These are phyloP conservation scores for Cymbopogon citratus DNA, from an alignment of 176 grass and related monocot genomes.

Conservation along the genomic window DNA sequence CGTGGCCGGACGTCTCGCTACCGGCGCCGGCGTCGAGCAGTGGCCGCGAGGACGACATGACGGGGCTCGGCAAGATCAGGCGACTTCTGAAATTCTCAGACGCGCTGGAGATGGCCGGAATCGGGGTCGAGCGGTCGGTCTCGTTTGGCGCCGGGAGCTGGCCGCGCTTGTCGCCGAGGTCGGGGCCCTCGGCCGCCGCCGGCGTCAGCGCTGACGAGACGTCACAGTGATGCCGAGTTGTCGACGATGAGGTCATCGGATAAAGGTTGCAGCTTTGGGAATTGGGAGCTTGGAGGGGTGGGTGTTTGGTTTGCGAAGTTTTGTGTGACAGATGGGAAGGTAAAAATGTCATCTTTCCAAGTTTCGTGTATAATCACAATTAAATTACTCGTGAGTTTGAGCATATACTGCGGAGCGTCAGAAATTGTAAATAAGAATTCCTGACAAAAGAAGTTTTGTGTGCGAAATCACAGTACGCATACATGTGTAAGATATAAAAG, in stretches of 20 bases:
- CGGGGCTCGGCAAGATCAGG: slow-evolving; percentile 20
- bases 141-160: slow-evolving; percentile 19
- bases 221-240: background rate
- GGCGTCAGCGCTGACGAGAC: background rate
- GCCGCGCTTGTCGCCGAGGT: background rate
- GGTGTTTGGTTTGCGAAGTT: background rate
- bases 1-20: slow-evolving; percentile 23
- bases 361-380: background rate
- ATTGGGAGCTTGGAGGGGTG: background rate
- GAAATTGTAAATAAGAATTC: slow-evolving; percentile 44
- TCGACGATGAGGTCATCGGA: background rate
- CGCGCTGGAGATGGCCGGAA: background rate
- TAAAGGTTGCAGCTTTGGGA: background rate
- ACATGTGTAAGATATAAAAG: background rate
- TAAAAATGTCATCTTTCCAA: slow-evolving; percentile 24
- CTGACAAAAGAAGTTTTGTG: slow-evolving; percentile 20
- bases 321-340: slow-evolving; percentile 16
- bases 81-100: slow-evolving; percentile 21
- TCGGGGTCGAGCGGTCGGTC: background rate
- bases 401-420: slow-evolving; percentile 22
- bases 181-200: background rate
- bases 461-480: background rate
- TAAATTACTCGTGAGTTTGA: slow-evolving; percentile 4
- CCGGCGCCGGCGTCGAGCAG: slow-evolving; percentile 21
- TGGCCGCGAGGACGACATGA: slow-evolving; percentile 16